phyloP scores from a whole-genome alignment of 176 grass and related monocot species.

The Otatea glauca region DNA sequence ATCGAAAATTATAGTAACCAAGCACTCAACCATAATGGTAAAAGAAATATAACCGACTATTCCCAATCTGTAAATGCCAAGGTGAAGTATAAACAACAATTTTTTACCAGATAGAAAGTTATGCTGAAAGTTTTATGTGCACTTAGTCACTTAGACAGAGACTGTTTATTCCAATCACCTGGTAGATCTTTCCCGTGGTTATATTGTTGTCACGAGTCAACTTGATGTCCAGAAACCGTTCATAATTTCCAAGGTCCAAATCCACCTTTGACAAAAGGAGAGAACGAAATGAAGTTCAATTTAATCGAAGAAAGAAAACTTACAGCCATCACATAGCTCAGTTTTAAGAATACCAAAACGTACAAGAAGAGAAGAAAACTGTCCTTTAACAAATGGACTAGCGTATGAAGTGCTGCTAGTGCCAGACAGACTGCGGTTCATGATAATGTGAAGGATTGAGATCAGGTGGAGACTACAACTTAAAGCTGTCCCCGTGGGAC shows the following conservation, averaged over 20 bases:
- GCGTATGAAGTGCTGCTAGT: neutral
- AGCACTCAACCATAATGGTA: conserved; percentile 14
- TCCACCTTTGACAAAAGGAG: conserved; percentile 71
- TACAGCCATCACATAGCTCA: neutral
- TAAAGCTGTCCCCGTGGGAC: too few species aligned
- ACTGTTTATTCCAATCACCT: conserved; percentile 61
- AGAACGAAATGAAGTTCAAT: neutral
- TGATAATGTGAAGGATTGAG: neutral
- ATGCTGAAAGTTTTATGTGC: neutral
- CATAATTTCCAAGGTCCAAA: conserved; percentile 98
- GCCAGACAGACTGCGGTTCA: neutral
- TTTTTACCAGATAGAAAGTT: conserved; percentile 29
- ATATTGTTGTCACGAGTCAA: conserved; percentile 99
- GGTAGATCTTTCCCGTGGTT: conserved; percentile 96
- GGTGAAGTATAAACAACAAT: conserved; percentile 32
- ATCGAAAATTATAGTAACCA: conserved; percentile 41
- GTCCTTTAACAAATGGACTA: conserved; percentile 10
- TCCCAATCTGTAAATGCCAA: conserved; percentile 35
- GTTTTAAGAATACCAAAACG: conserved; percentile 9
- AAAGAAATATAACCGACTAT: conserved; percentile 36
- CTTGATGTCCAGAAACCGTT: conserved; percentile 94
- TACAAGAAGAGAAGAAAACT: neutral
- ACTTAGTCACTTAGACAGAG: neutral
- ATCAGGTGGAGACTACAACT: too few species aligned
- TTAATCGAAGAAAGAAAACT: conserved; percentile 13